Base-by-base conservation (phyloP, 2,329 filamentous ascomycete species). In the Aspergillus sp. region DNA sequence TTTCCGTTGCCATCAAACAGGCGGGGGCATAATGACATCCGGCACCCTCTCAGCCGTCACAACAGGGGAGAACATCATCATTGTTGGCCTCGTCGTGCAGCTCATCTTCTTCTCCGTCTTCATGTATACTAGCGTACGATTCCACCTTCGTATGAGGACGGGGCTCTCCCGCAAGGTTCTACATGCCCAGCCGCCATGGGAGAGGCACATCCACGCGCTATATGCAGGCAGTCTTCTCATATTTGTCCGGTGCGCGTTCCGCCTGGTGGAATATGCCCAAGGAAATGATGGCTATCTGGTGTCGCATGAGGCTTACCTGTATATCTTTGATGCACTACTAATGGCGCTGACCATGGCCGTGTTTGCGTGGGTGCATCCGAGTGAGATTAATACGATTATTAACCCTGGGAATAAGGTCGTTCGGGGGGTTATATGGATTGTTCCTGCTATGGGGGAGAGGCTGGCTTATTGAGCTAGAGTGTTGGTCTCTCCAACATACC, bases 321-420 rank as follows among this genome's bases (percentile, higher is more conserved):
- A 64, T 54, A 17, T 64, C 1, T 61, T 64, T 44, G 63, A 65
- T 49, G 54, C 59, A 20, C 20, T 58, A 13, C 33, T 60, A 7
- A 65, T 65, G 58, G 54, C 61, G 4, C 2, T 61, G 20, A 53
- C 56, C 1, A 54, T 57, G 52, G 19, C 34, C 1, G 30, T 62
- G 5, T 47, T 47, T 17, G 24, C 22, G 27, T 24, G 22, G 45
- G 22, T 47, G 15, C 45, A 47, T 47, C 45, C 45, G 6, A 30
- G 27, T 11, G 27, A 30, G 9, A 30, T 30, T 1, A 30, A 30
- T 30, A 9, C 27, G 1, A 30, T 30, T 30, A 11, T 30, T 11
- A 30, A 30, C 2, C 27, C 27, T 30, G 27, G 27, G 27, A 30
- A 30, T 30, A 30, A 30, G 9, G 27, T 30, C 9, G 27, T 30